Conservation (phyloP, 495 filamentous ascomycete species). For the Penicillium malachiteum region DNA sequence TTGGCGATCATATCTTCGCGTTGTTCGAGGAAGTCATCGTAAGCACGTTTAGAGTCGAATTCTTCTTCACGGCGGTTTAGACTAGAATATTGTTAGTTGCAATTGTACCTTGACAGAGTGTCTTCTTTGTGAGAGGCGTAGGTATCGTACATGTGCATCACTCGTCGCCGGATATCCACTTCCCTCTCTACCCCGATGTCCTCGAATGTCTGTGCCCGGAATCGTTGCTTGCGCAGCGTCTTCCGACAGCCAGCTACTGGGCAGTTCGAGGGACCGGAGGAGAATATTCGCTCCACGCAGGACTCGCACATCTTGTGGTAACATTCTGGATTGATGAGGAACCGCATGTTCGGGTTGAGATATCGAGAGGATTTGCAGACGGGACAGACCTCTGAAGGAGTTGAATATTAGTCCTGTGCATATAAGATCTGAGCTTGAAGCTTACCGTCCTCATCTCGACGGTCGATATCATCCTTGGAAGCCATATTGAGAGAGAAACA, state of each 20-base stretch:
- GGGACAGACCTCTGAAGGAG: constrained; percentile 77
- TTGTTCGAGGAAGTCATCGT: constrained; percentile 92
- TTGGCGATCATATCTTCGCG: constrained; percentile 90
- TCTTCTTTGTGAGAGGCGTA: neutral
- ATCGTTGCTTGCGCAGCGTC: constrained; percentile 80
- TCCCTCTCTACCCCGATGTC: constrained; percentile 90
- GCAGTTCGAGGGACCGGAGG: constrained; percentile 82
- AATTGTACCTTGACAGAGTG: too few species aligned
- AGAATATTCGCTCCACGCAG: constrained; percentile 94
- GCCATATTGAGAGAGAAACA: constrained; percentile 28
- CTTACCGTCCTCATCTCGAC: constrained; percentile 55
- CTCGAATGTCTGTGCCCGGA: constrained; percentile 84
- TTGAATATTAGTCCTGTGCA: constrained; percentile 11
- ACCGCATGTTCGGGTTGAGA: constrained; percentile 87
- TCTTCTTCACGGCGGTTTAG: constrained; percentile 91
- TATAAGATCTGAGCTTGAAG: neutral
- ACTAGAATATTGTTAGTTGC: constrained; percentile 20
- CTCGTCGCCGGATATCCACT: constrained; percentile 82
- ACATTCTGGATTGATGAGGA: constrained; percentile 96
- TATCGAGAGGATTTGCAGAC: constrained; percentile 96
- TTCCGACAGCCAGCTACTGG: constrained; percentile 82
- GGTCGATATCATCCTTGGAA: constrained; percentile 33
- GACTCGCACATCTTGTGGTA: constrained; percentile 98
- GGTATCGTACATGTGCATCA: constrained; percentile 61
- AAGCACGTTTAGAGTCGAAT: constrained; percentile 76